Evolutionary conservation across 2,329 filamentous ascomycete species (phyloP).

Genomic region (Penicillium oxalicum): DNA sequence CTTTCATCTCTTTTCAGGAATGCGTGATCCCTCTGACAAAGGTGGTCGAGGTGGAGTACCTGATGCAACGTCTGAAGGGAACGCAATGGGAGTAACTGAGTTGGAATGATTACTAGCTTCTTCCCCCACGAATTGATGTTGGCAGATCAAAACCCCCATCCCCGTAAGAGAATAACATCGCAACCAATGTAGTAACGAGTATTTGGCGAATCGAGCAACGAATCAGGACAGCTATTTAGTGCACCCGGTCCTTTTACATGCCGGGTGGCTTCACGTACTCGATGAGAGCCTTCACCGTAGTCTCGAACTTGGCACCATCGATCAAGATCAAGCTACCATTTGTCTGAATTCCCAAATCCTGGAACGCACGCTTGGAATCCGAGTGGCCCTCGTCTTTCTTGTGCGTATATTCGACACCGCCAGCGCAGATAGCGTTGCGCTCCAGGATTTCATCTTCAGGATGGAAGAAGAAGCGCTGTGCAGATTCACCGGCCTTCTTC

Average conservation of each 20-base stretch:
- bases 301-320: conserved; percentile 69
- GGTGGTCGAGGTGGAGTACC: conserved; percentile 93
- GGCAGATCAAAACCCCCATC: too few relatives aligned
- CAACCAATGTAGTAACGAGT: conserved; percentile 7
- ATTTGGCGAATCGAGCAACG: conserved; percentile 17
- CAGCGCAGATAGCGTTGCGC: conserved; percentile 63
- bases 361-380: conserved; percentile 90
- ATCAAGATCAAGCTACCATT: conserved; percentile 81
- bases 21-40: conserved; percentile 97
- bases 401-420: conserved; percentile 71
- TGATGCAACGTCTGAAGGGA: conserved; percentile 78
- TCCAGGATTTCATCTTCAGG: conserved; percentile 89
- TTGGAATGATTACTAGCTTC: too few relatives aligned
- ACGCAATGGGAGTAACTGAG: conserved; percentile 43
- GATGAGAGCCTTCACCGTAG: conserved; percentile 67
- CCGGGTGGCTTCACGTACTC: conserved; percentile 54
- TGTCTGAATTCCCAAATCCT: conserved; percentile 82
- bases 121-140: too few relatives aligned
- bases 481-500: conserved; percentile 45
- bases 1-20: conserved; percentile 37
- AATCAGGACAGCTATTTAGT: conserved; percentile 9
- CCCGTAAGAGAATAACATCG: background rate
- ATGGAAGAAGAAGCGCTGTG: conserved; percentile 81
- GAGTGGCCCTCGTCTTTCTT: conserved; percentile 69
- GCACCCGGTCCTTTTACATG: conserved; percentile 2